Evolutionary conservation across 768 basidiomycete species (phyloP), one percentile per base, ranked within the genome.

Genomic region (Rhizopogon vesiculosus): DNA sequence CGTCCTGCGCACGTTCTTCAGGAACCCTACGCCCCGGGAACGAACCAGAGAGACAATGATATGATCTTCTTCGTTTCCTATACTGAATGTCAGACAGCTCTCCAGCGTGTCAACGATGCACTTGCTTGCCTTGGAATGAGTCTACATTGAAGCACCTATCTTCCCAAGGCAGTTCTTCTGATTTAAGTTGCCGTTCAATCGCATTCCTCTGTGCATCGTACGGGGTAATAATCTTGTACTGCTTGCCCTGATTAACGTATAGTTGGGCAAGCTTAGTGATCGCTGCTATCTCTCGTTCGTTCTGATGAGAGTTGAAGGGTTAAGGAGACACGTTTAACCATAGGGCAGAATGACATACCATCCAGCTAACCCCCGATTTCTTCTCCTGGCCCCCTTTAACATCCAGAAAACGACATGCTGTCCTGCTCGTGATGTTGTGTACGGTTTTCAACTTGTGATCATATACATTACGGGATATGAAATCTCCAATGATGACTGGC

Each of bases 21-120:
- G 72, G 60, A 93, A 93, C 12, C 91, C 91, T n/a, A 81, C 68
- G 13, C 67, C 72, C 5, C 68, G 59, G 1, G 87, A 76, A 25
- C 87, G 77, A 8, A 89, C 87, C 7, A 87, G 61, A 6, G 87
- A 91, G 33, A 91, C 70, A 51, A 91, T 78, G 52, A 91, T 83
- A 42, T 79, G 78, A 48, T 92, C 83, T 53, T 84, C 85, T 65
- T 93, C 91, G 73, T 92, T 93, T 41, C 91, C 91, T 91, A 54
- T 4, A 7, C 41, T 3, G 10, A 44, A 19, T 25, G 60, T 69
- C 52, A 71, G 39, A 3, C 12, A 45, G 29, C 42, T 45, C 19
- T 56, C n/a, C 10, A 57, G 45, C 28, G 52, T 19, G 3, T 22
- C 28, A 39, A 28, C 53, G 12, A 60, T 42, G 31, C 28, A 59